These are phyloP conservation scores for Metschnikowia similis DNA, from an alignment of 805 yeast genomes.

Conservation along the genomic window DNA sequence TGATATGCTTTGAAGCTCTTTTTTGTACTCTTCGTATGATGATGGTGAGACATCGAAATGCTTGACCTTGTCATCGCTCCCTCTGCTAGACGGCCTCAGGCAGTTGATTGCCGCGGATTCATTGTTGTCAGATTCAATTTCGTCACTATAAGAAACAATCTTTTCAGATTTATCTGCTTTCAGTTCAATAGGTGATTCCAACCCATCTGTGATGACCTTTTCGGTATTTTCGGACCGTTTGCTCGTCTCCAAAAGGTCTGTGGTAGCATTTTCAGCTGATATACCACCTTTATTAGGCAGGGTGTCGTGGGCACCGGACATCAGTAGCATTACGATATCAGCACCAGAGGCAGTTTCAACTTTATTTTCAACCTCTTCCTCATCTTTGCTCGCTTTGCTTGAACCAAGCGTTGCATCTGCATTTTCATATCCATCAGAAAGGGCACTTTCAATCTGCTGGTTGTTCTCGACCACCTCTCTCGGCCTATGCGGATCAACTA, in stretches of 20 bases:
- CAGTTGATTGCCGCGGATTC: not conserved
- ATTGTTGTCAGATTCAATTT: not conserved
- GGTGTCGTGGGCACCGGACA: not conserved
- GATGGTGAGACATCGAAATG: conserved; percentile 10
- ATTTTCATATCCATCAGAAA: not conserved
- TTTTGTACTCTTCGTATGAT: conserved; percentile 14
- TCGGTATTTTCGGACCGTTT: not conserved
- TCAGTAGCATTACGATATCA: not conserved
- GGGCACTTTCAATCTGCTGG: not conserved
- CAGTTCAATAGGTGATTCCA: not conserved
- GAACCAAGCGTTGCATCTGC: not conserved
- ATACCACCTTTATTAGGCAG: not conserved
- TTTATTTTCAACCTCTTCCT: not conserved
- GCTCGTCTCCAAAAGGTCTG: not conserved
- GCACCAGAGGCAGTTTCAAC: not conserved
- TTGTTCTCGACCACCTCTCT: not conserved
- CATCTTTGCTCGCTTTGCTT: not conserved
- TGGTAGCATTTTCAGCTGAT: not conserved
- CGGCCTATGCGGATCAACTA: not conserved
- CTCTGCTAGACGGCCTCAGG: not conserved
- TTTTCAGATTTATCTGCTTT: not conserved
- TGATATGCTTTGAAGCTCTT: conserved; percentile 11
- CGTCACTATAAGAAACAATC: not conserved
- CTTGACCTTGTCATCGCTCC: not conserved
- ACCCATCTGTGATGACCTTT: not conserved